These are phyloP conservation scores for Fusarium chuoi DNA, from an alignment of 2,329 filamentous ascomycete species.

Conservation along the genomic window DNA sequence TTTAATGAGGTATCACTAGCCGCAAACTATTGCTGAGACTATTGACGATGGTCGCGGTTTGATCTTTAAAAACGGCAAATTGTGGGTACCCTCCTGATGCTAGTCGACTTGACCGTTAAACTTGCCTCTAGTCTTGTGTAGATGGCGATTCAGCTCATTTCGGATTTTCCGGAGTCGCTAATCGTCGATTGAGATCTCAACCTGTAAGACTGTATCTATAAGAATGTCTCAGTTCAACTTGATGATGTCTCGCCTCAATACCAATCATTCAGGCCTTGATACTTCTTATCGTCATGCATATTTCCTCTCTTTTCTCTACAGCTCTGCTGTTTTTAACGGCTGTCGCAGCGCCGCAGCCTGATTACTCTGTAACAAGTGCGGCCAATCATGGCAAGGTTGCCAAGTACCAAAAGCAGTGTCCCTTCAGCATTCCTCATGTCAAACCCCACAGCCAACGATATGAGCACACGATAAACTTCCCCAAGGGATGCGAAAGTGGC, in stretches of 20 bases:
- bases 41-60: neutral
- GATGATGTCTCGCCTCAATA: accelerated
- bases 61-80: accelerated
- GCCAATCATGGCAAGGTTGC: neutral
- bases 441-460: neutral
- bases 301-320: neutral
- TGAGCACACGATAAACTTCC: neutral
- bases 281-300: neutral
- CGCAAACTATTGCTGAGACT: neutral
- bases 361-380: accelerated
- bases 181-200: neutral
- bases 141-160: neutral
- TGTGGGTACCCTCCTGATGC: neutral
- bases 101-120: neutral
- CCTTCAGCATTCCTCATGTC: neutral
- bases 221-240: neutral
- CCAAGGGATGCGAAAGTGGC: neutral
- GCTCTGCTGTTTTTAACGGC: neutral
- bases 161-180: neutral
- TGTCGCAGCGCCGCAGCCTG: neutral
- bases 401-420: neutral
- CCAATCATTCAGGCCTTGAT: neutral
- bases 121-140: neutral
- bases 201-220: neutral
- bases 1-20: neutral